phyloP scores from a whole-genome alignment of 345 rosid species.

The Populus ilicifolia region DNA sequence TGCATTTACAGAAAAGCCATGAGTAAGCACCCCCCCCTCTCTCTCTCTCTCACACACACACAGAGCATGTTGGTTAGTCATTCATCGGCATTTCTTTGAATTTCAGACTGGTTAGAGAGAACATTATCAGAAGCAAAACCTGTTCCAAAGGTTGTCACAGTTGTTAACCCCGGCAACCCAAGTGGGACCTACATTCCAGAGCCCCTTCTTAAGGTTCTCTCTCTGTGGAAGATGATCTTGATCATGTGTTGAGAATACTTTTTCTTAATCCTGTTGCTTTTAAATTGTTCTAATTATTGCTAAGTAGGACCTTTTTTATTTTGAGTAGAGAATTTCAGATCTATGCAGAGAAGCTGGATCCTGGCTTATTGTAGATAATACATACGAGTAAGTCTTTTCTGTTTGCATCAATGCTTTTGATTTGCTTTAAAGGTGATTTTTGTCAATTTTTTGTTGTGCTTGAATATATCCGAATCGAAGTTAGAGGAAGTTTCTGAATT shows the following conservation, averaged over 20 bases:
- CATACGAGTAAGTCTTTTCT: conserved; percentile 76
- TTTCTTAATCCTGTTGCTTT: conserved; percentile 5
- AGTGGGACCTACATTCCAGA: conserved; percentile 87
- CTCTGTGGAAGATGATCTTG: neutral
- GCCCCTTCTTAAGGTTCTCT: conserved; percentile 67
- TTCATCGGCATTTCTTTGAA: conserved; percentile 15
- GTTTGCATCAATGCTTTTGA: neutral
- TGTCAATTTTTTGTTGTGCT: neutral
- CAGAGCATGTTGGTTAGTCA: neutral
- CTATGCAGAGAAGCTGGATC: conserved; percentile 77
- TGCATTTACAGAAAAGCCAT: neutral
- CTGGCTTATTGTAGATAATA: conserved; percentile 96
- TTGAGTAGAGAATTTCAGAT: conserved; percentile 76
- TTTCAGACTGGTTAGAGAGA: conserved; percentile 81
- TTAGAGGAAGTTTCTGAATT: neutral
- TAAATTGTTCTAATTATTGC: neutral
- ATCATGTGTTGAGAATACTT: neutral
- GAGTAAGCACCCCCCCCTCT: neutral
- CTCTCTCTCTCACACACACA: no score
- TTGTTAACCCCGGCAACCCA: conserved; percentile 97
- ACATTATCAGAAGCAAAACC: conserved; percentile 63
- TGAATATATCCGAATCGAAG: neutral
- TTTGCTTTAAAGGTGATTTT: neutral
- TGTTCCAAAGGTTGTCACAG: conserved; percentile 81
- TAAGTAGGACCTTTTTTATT: conserved; percentile 17